Conservation (phyloP, 352 stramenopile species). For the Phytophthora rubi region DNA sequence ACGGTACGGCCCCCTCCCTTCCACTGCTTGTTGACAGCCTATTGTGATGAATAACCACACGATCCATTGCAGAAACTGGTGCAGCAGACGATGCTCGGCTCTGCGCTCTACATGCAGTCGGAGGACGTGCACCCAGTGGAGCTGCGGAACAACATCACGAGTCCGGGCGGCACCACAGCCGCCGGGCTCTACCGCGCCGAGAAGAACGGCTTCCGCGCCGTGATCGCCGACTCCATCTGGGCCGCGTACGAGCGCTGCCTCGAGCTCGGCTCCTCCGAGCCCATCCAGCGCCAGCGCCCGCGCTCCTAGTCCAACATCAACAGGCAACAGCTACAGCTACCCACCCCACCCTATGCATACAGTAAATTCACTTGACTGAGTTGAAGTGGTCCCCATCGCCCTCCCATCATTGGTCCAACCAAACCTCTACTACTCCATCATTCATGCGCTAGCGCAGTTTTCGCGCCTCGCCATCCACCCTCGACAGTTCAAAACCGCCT, state of each 20-base stretch:
- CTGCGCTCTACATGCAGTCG: conserved; percentile 93
- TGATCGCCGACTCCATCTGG: conserved; percentile 96
- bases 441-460: background rate
- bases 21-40: background rate
- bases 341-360: no score
- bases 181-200: conserved; percentile 95
- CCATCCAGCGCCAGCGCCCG: conserved; percentile 68
- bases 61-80: conserved; percentile 81
- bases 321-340: no score
- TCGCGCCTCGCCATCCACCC: background rate
- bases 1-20: conserved; percentile 45
- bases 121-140: conserved; percentile 91
- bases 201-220: conserved; percentile 94
- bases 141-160: conserved; percentile 95
- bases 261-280: conserved; percentile 91
- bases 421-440: no score
- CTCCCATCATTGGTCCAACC: background rate
- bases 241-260: conserved; percentile 94
- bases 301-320: conserved; percentile 44
- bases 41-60: background rate
- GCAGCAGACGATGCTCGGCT: conserved; percentile 94
- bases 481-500: conserved; percentile 3
- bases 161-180: conserved; percentile 93
- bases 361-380: no score
- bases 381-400: conserved; percentile 5